A percentile compares a stretch with the other conserved stretches of the same genome.
These are phyloP conservation scores for Boletus insuetus DNA, from an alignment of 768 basidiomycete species.

Conservation along the genomic window DNA sequence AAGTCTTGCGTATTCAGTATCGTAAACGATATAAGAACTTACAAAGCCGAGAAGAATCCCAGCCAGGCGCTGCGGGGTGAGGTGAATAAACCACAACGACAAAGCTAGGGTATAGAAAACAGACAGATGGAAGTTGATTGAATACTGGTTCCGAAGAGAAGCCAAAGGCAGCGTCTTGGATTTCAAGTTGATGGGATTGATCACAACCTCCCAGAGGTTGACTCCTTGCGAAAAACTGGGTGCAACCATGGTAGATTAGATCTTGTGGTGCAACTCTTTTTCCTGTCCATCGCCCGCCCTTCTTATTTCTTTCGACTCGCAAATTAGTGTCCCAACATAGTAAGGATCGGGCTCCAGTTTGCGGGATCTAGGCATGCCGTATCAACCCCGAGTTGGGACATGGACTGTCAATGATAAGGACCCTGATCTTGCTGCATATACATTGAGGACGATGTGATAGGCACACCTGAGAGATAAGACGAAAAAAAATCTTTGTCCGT, in stretches of 20 bases:
- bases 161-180: constrained; percentile 2
- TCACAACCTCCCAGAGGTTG: constrained; percentile 8
- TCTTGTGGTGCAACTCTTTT: background rate
- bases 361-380: background rate
- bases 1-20: background rate
- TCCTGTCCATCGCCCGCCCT: background rate
- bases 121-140: constrained; percentile 7
- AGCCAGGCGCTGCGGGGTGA: constrained; percentile 1
- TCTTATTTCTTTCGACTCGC: background rate
- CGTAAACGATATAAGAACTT: background rate
- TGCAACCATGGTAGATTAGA: constrained; percentile 4
- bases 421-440: constrained; percentile 10
- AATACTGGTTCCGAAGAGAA: constrained; percentile 6
- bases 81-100: background rate
- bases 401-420: constrained; percentile 37
- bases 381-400: background rate
- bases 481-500: background rate
- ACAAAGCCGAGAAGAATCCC: constrained; percentile 7
- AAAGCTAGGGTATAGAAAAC: background rate
- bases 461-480: background rate
- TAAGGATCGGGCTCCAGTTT: background rate
- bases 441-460: background rate
- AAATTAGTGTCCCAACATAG: background rate
- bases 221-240: background rate
- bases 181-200: constrained; percentile 5